Conservation (phyloP, 441 rosid genomes). For the Breynia disticha region DNA sequence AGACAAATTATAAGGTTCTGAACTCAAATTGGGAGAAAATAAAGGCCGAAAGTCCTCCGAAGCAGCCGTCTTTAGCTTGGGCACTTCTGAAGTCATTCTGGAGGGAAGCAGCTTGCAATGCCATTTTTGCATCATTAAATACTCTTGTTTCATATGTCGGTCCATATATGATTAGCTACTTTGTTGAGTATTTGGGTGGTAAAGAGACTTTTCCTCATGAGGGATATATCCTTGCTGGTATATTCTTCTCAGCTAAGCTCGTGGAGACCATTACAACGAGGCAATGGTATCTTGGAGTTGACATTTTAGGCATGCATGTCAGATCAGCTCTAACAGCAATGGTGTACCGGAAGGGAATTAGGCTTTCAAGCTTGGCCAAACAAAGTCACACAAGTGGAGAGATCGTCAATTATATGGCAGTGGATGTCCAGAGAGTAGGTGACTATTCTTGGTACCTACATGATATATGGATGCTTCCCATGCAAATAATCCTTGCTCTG, state of each 20-base stretch:
- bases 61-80: conserved; percentile 81
- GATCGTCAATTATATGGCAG: conserved; percentile 97
- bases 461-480: conserved; percentile 99
- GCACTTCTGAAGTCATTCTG: conserved; percentile 83
- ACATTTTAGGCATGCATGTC: conserved; percentile 97
- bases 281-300: conserved; percentile 99
- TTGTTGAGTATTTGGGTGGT: conserved; percentile 92
- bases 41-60: conserved; percentile 56
- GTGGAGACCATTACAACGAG: conserved; percentile 86
- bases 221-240: conserved; percentile 92
- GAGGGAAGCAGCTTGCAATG: conserved; percentile 97
- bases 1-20: conserved; percentile 72
- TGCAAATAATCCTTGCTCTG: conserved; percentile 94
- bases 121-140: conserved; percentile 81
- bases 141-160: conserved; percentile 95
- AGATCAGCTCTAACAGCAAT: conserved; percentile 96
- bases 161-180: conserved; percentile 92
- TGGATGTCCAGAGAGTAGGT: conserved; percentile 96
- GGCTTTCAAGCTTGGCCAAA: conserved; percentile 77
- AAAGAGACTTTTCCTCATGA: conserved; percentile 76
- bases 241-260: conserved; percentile 85
- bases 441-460: conserved; percentile 98
- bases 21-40: conserved; percentile 88
- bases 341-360: conserved; percentile 88
- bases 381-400: conserved; percentile 94